phyloP scores from a whole-genome alignment of 495 filamentous ascomycete genomes.

The Neurospora sp. region DNA sequence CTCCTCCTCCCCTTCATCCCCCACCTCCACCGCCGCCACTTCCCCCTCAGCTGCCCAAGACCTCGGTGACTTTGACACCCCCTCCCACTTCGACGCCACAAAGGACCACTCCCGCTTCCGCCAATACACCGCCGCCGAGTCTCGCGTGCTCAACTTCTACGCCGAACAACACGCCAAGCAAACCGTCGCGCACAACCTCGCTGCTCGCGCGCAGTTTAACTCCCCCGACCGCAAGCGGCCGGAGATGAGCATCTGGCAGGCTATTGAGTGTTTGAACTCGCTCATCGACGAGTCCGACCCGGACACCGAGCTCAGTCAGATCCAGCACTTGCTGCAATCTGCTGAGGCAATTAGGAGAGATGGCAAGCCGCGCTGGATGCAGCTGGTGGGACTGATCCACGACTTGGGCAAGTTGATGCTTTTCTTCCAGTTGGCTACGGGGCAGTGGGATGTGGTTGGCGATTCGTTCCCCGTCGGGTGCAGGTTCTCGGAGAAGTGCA shows the following conservation, averaged over 20 bases:
- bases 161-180: constrained; percentile 75
- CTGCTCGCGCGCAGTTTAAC: constrained; percentile 60
- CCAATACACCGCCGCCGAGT: constrained; percentile 67
- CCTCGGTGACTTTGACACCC: constrained; percentile 47
- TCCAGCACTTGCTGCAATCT: constrained; percentile 77
- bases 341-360: constrained; percentile 82
- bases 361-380: constrained; percentile 90
- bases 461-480: constrained; percentile 91
- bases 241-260: constrained; percentile 77
- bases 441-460: constrained; percentile 89
- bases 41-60: constrained; percentile 22
- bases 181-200: constrained; percentile 74
- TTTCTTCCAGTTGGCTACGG: constrained; percentile 69
- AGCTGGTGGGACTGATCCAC: constrained; percentile 79
- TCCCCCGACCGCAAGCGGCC: constrained; percentile 47
- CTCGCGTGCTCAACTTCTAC: constrained; percentile 76
- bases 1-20: background rate
- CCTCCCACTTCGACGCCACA: constrained; percentile 57
- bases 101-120: constrained; percentile 80
- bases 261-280: constrained; percentile 82
- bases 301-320: constrained; percentile 72
- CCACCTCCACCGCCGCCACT: background rate
- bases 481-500: constrained; percentile 62
- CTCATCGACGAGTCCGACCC: constrained; percentile 84
- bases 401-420: constrained; percentile 75